Percentiles rank a stretch among this genome's conserved stretches.
Conservation (phyloP, 2,329 filamentous ascomycete species). For the Pezicula carpinea region DNA sequence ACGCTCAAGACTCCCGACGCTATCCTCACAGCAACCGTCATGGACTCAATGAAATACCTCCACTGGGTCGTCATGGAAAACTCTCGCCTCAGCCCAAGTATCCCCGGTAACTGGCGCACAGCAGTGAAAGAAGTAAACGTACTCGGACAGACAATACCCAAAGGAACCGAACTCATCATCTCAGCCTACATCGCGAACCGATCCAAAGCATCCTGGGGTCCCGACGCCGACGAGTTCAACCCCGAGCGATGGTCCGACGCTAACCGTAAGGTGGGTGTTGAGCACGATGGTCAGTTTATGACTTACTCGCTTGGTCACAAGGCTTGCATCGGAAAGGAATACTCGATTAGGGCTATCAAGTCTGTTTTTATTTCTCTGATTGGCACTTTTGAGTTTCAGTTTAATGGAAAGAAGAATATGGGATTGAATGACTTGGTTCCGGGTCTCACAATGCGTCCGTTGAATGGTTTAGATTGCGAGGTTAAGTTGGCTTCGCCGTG, state of each 20-base stretch:
- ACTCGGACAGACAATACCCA: constrained; percentile 51
- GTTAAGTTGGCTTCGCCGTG: constrained; percentile 44
- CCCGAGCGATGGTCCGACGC: constrained; percentile 49
- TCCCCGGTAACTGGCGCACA: constrained; percentile 59
- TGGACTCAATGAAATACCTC: constrained; percentile 56
- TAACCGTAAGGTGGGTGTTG: constrained; percentile 35
- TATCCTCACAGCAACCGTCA: constrained; percentile 8
- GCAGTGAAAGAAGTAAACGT: constrained; percentile 53
- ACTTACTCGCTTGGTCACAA: constrained; percentile 60
- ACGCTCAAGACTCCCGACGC: constrained; percentile 35
- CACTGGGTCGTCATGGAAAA: constrained; percentile 63
- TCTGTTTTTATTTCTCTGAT: constrained; percentile 54
- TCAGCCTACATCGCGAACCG: constrained; percentile 53
- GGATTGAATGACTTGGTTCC: constrained; percentile 43
- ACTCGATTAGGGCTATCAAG: constrained; percentile 59
- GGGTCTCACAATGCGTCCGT: constrained; percentile 52
- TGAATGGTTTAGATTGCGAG: constrained; percentile 49
- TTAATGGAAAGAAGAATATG: constrained; percentile 41
- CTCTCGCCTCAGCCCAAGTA: constrained; percentile 62
- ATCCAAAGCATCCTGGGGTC: constrained; percentile 52
- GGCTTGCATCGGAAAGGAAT: constrained; percentile 57
- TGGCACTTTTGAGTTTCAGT: constrained; percentile 47
- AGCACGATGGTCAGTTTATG: constrained; percentile 51
- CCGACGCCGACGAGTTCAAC: constrained; percentile 54
- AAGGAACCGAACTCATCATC: constrained; percentile 50